Conservation (phyloP, 2,329 filamentous ascomycete species). For the Hymenoscyphus fraxineus region DNA sequence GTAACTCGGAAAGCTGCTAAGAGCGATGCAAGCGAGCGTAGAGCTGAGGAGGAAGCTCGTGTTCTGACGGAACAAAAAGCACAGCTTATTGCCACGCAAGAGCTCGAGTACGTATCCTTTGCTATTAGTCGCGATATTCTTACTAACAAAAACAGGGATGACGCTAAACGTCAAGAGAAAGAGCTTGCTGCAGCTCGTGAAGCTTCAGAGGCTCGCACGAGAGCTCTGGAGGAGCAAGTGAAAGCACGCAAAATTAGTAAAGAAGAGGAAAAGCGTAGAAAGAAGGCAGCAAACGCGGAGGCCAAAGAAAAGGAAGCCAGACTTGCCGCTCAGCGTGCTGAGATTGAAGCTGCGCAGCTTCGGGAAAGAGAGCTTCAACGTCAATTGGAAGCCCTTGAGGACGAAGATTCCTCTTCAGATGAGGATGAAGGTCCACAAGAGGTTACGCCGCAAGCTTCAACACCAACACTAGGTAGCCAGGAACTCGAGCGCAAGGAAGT, state of each 20-base stretch:
- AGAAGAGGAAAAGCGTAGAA: slow-evolving; percentile 89
- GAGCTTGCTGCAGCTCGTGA: slow-evolving; percentile 77
- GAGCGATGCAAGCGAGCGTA: slow-evolving; percentile 56
- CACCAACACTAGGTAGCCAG: slow-evolving; percentile 51
- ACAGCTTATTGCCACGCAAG: slow-evolving; percentile 67
- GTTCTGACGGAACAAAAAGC: slow-evolving; percentile 69
- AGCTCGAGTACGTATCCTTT: slow-evolving; percentile 72
- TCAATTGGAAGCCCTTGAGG: slow-evolving; percentile 73
- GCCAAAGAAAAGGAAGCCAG: slow-evolving; percentile 84
- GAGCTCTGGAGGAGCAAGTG: slow-evolving; percentile 89
- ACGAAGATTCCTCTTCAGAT: slow-evolving; percentile 58
- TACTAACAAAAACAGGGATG: slow-evolving; percentile 52
- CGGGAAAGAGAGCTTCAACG: slow-evolving; percentile 84
- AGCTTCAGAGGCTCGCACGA: slow-evolving; percentile 76
- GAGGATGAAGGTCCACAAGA: slow-evolving; percentile 75
- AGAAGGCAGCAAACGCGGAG: slow-evolving; percentile 82
- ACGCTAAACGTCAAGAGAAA: slow-evolving; percentile 71
- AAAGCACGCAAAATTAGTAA: slow-evolving; percentile 91
- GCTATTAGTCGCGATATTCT: background rate
- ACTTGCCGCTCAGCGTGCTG: slow-evolving; percentile 78
- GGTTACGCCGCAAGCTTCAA: slow-evolving; percentile 59
- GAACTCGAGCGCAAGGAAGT: slow-evolving; percentile 52
- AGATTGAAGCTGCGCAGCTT: slow-evolving; percentile 88
- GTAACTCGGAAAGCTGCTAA: slow-evolving; percentile 69
- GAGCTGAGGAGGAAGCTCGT: slow-evolving; percentile 59